Evolutionary conservation across 441 rosid species (phyloP).

Genomic region (Corymbia citriodora): DNA sequence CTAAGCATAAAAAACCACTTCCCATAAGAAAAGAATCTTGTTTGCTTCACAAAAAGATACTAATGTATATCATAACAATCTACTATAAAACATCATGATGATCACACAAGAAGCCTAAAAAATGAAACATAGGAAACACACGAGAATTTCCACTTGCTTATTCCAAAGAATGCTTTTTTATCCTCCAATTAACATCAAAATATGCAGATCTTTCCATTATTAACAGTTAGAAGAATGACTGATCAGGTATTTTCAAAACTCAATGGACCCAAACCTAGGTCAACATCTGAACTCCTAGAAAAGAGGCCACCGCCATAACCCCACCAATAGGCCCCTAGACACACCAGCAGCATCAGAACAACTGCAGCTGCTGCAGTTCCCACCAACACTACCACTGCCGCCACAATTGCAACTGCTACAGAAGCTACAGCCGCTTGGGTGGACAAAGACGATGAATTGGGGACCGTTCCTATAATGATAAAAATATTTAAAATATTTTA

Average conservation of each 20-base stretch:
- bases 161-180: not conserved
- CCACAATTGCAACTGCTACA: conserved; percentile 69
- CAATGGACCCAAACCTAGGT: conserved; percentile 53
- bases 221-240: not conserved
- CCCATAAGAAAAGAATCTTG: not conserved
- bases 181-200: not conserved
- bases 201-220: not conserved
- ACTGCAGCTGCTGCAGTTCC: conserved; percentile 53
- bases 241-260: conserved; percentile 5
- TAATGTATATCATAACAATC: not conserved
- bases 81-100: not conserved
- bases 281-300: conserved; percentile 46
- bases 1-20: not conserved
- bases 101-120: not conserved
- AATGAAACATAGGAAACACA: conserved; percentile 8
- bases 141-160: not conserved
- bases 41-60: not conserved
- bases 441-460: conserved; percentile 76
- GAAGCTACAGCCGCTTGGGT: conserved; percentile 75
- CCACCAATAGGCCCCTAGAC: conserved; percentile 80
- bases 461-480: conserved; percentile 85
- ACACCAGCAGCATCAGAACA: conserved; percentile 62
- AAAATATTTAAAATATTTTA: conserved; percentile 41
- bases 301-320: conserved; percentile 65
- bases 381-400: conserved; percentile 64